Evolutionary conservation across 129 eudicot species (phyloP).

Genomic region (Centrapalus pauciflorus): DNA sequence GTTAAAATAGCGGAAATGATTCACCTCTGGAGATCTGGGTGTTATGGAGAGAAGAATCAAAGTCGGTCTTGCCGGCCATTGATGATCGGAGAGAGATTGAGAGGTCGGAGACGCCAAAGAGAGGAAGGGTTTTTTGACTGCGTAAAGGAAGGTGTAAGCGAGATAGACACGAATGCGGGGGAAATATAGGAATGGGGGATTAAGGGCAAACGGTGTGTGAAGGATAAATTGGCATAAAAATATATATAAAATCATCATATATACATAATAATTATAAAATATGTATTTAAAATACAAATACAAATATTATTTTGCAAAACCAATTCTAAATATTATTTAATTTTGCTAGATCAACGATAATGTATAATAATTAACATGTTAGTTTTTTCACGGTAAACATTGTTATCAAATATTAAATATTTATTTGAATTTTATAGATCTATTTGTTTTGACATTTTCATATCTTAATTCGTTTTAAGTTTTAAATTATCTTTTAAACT

Average conservation of each 20-base stretch:
- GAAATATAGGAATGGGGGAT: constrained; percentile 16
- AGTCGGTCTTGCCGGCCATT: constrained; percentile 38
- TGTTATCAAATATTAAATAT: too few species aligned
- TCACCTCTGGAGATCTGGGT: constrained; percentile 54
- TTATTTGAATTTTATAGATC: too few species aligned
- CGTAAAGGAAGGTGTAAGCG: constrained; percentile 23
- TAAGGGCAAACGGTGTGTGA: constrained; percentile 5
- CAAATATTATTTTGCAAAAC: too few species aligned
- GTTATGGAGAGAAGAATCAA: constrained; percentile 41
- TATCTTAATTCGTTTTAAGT: too few species aligned
- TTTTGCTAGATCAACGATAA: too few species aligned
- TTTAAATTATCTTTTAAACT: too few species aligned
- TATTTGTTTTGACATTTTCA: too few species aligned
- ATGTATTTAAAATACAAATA: too few species aligned
- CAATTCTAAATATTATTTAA: too few species aligned
- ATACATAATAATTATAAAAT: too few species aligned
- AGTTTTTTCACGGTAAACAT: too few species aligned
- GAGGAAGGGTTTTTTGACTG: constrained; percentile 37
- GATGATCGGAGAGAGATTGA: constrained; percentile 24
- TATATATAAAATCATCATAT: not conserved
- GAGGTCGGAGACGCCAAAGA: constrained; percentile 23
- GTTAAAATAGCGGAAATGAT: not conserved
- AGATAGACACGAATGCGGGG: constrained; percentile 30
- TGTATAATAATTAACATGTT: too few species aligned
- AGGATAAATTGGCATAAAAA: constrained; percentile 18